phyloP scores from a whole-genome alignment of 345 rosid species.

The Orychophragmus violaceus region DNA sequence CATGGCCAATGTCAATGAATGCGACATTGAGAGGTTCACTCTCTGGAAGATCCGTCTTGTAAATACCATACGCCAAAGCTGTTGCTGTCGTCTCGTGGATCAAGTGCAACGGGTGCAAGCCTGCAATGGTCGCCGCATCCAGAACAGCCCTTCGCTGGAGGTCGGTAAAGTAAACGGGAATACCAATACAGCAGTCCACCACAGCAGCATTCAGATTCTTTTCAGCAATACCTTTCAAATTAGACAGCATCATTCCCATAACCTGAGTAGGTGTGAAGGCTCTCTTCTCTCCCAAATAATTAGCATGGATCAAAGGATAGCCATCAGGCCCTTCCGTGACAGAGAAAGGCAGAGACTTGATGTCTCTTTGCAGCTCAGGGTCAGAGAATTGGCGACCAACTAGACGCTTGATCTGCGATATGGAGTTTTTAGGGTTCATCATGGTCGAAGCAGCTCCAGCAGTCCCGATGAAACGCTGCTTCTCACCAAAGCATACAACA shows the following conservation, averaged over 20 bases:
- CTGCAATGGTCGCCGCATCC: constrained; percentile 93
- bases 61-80: constrained; percentile 93
- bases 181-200: constrained; percentile 91
- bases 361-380: constrained; percentile 86
- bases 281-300: constrained; percentile 70
- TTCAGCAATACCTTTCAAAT: constrained; percentile 84
- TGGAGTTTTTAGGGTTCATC: constrained; percentile 90
- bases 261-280: constrained; percentile 92
- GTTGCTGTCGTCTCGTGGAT: constrained; percentile 93
- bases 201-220: constrained; percentile 79
- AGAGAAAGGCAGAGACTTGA: constrained; percentile 61
- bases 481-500: constrained; percentile 91
- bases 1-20: constrained; percentile 85
- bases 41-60: constrained; percentile 93
- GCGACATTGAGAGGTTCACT: constrained; percentile 79
- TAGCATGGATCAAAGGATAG: constrained; percentile 76
- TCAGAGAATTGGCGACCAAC: constrained; percentile 79
- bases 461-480: constrained; percentile 92
- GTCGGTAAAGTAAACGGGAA: constrained; percentile 88
- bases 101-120: constrained; percentile 79
- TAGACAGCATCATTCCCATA: constrained; percentile 78
- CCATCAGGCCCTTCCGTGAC: constrained; percentile 89
- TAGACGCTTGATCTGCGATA: constrained; percentile 84
- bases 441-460: constrained; percentile 95
- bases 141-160: constrained; percentile 89